Percentiles rank a stretch among this genome's conserved stretches.
These are phyloP conservation scores for Aschersonia sp. DNA, from an alignment of 2,329 filamentous ascomycete species.

Conservation along the genomic window DNA sequence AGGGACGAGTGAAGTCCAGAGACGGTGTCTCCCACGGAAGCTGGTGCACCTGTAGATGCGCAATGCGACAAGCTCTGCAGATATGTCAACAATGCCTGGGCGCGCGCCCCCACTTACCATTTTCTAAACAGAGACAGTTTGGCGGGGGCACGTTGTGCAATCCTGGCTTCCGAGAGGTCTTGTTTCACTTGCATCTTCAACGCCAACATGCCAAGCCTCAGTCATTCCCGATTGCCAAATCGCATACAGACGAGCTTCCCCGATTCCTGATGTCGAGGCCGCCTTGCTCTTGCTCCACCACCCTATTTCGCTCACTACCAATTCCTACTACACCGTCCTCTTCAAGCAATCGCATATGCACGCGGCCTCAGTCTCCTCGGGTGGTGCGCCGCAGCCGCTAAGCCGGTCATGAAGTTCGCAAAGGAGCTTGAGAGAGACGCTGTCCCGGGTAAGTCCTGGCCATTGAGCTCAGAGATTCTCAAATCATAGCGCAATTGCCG, in stretches of 20 bases:
- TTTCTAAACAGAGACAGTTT: no score
- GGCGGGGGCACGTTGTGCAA: background rate
- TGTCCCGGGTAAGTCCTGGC: constrained; percentile 52
- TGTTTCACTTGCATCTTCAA: constrained; percentile 1
- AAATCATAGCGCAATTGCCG: no score
- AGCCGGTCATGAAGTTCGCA: constrained; percentile 7
- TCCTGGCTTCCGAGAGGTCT: constrained; percentile 2
- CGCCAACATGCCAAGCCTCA: constrained; percentile 2
- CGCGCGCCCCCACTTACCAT: no score
- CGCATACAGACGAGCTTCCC: background rate
- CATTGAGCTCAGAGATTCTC: background rate
- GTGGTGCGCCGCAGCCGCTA: constrained; percentile 4
- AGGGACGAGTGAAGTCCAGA: no score
- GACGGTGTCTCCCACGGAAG: no score
- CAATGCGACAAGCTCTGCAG: no score
- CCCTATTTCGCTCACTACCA: background rate
- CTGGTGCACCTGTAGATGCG: no score
- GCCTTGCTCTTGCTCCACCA: background rate
- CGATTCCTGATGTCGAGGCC: background rate
- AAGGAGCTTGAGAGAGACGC: constrained; percentile 23
- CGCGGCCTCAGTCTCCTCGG: constrained; percentile 1
- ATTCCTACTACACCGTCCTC: background rate
- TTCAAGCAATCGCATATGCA: background rate
- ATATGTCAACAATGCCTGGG: no score
- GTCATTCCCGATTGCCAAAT: background rate